Evolutionary conservation across 768 basidiomycete genomes (phyloP), one percentile per base, ranked within the genome.

Genomic region (Holtermannia corniformis): DNA sequence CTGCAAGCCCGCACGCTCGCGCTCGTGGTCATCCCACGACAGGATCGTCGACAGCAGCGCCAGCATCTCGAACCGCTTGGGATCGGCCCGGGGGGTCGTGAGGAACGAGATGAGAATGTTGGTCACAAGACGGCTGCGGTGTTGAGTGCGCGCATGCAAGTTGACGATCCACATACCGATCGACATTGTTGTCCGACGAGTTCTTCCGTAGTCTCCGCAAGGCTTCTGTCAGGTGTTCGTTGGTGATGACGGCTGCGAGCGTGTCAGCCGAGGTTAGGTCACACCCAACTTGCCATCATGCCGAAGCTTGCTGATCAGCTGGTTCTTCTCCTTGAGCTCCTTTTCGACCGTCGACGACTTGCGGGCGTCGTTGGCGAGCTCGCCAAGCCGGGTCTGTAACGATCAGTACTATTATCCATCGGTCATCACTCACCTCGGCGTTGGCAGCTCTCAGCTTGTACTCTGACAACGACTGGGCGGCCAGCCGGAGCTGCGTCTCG

Each of bases 11-110:
- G 93, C 93, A 58, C 82, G 87, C 72, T 91, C 90, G 27, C 87
- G 82, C 71, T 97, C 95, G 43, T 78, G 75, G 58, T 99, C 95
- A 41, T 80, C 78, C 95, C 95, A 99, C 1, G 81, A 82, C n/a
- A 99, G 79, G 51, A 99, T 83, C 11, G 89, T 86, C 3, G 87
- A 79, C 13, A 99, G 79, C 0, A 99, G 78, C 1, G 82, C 78
- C 12, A 99, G 80, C 84, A 99, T 97, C 73, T 99, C 95, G 71
- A 93, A 99, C 1, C 93, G 83, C 68, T 99, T 99, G 26, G 84
- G 76, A 72, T 99, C 95, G 25, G 83, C 86, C 4, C 95, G 83
- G 4, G 91, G 87, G 1, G 90, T 93, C 21, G 80, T 80, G 48
- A 99, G 77, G 76, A 95, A 99, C 0, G 84, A 83, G 19, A 97